These are phyloP conservation scores for Chaetomiaceae sp. DNA, from an alignment of 2,329 filamentous ascomycete species.

Conservation along the genomic window DNA sequence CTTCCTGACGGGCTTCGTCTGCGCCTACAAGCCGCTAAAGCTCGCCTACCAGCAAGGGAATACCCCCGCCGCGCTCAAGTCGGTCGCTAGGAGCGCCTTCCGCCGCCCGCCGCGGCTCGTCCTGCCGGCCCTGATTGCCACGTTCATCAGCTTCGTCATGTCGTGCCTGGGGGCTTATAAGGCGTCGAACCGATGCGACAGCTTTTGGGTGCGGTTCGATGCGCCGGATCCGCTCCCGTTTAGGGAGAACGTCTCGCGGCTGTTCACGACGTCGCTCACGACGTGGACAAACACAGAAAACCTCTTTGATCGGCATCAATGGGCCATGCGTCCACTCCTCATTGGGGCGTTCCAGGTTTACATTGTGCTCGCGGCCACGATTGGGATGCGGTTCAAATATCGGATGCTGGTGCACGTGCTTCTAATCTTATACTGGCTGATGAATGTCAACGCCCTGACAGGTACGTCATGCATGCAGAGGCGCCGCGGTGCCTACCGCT, in stretches of 20 bases:
- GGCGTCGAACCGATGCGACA: conserved; percentile 44
- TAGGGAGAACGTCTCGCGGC: conserved; percentile 40
- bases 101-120: conserved; percentile 49
- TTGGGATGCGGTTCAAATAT: conserved; percentile 45
- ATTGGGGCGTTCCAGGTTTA: conserved; percentile 49
- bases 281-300: conserved; percentile 50
- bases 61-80: conserved; percentile 39
- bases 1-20: conserved; percentile 53
- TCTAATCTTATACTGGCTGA: conserved; percentile 47
- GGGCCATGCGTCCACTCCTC: conserved; percentile 48
- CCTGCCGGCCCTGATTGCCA: conserved; percentile 48
- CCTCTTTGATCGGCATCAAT: conserved; percentile 51
- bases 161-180: conserved; percentile 47
- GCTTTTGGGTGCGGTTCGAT: conserved; percentile 48
- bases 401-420: conserved; percentile 42
- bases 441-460: conserved; percentile 40
- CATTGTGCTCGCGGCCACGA: conserved; percentile 42
- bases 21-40: conserved; percentile 51
- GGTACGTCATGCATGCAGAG: conserved; percentile 34
- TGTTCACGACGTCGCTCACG: conserved; percentile 43
- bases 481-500: not conserved
- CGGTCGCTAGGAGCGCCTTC: conserved; percentile 50
- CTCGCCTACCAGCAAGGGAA: conserved; percentile 44
- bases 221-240: conserved; percentile 42
- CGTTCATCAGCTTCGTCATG: conserved; percentile 46